Conservation (phyloP, 73 alveolate genomes). For the Durusdinium trenchii region DNA sequence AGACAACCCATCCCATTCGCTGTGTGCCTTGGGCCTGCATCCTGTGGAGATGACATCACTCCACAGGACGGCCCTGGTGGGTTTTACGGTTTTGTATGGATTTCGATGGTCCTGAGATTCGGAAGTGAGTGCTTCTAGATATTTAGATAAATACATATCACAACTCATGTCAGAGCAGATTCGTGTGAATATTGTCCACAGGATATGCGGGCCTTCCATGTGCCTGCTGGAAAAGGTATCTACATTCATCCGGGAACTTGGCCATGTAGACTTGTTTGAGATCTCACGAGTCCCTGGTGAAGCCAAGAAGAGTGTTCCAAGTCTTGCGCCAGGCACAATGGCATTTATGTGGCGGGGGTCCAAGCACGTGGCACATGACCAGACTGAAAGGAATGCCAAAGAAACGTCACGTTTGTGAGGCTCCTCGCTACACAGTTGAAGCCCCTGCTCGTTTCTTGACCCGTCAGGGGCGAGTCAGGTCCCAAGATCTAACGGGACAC, state of each 20-base stretch:
- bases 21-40: constrained; percentile 79
- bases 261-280: not conserved
- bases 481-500: not conserved
- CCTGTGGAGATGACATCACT: constrained; percentile 41
- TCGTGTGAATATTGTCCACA: not conserved
- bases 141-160: too few species aligned
- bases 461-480: constrained; percentile 69
- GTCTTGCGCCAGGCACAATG: constrained; percentile 68
- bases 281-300: not conserved
- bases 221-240: constrained; percentile 73
- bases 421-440: constrained; percentile 56
- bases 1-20: constrained; percentile 77
- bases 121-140: too few species aligned
- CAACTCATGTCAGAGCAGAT: not conserved
- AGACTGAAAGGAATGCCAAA: not conserved
- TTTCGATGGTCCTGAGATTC: too few species aligned
- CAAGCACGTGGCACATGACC: not conserved
- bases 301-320: not conserved
- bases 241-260: constrained; percentile 92
- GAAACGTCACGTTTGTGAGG: not conserved
- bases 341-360: constrained; percentile 68
- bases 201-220: constrained; percentile 93
- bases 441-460: constrained; percentile 67
- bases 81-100: not conserved
- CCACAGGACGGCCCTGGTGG: constrained; percentile 54